Percentiles rank a stretch among this genome's conserved stretches.
phyloP scores from a whole-genome alignment of 805 yeast species.

The Starmerella vaccinii region DNA sequence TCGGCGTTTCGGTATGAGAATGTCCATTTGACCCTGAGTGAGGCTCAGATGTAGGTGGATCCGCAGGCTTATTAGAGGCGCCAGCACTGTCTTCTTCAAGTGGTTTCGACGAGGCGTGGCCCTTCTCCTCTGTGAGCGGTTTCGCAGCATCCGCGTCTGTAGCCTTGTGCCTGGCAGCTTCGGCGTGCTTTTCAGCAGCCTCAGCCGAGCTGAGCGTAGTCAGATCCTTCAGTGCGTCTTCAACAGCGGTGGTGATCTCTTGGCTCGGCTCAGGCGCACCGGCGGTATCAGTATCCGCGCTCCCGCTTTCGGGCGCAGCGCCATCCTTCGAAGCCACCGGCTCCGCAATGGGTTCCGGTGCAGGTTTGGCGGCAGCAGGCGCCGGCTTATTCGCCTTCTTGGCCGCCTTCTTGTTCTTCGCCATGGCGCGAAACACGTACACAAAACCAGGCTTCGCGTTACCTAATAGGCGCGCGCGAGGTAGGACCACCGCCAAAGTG shows the following conservation, averaged over 20 bases:
- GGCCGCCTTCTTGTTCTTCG: conserved; percentile 6
- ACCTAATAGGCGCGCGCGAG: conserved; percentile 2
- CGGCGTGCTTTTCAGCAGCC: neutral
- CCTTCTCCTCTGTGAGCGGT: neutral
- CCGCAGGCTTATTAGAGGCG: neutral
- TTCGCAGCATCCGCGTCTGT: neutral
- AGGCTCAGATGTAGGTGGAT: neutral
- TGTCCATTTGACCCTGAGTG: neutral
- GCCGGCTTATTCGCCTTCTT: neutral
- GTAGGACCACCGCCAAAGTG: neutral
- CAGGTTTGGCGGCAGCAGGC: neutral
- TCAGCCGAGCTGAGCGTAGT: neutral
- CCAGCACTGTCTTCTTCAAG: too few species aligned
- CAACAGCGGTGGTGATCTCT: neutral
- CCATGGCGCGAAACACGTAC: conserved; percentile 7
- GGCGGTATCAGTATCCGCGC: neutral
- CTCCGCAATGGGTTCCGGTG: neutral
- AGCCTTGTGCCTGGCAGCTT: neutral
- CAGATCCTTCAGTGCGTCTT: neutral
- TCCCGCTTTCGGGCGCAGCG: too few species aligned
- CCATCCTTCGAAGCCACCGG: too few species aligned
- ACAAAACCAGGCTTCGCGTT: conserved; percentile 4
- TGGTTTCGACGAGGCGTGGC: neutral
- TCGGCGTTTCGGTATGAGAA: neutral
- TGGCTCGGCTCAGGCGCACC: neutral